A percentile compares a stretch with the other conserved stretches of the same genome.
phyloP scores from a whole-genome alignment of 306 rosid genomes.

The Quillaja saponaria region DNA sequence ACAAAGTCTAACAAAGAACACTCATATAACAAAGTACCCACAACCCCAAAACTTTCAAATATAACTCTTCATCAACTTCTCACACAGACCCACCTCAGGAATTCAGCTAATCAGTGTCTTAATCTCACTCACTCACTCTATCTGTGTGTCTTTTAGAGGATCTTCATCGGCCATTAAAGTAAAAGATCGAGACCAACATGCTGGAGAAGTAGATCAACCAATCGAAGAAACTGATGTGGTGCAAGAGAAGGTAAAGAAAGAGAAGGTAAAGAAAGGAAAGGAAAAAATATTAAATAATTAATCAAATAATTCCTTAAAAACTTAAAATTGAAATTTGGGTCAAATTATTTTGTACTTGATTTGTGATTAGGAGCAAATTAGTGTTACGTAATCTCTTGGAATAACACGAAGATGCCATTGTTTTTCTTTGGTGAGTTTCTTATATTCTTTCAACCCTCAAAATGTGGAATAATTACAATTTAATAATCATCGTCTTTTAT shows the following conservation, averaged over 20 bases:
- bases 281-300: background rate
- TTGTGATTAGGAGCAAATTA: constrained; percentile 18
- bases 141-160: constrained; percentile 33
- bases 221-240: constrained; percentile 69
- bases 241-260: constrained; percentile 64
- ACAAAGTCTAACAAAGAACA: constrained; percentile 37
- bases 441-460: constrained; percentile 26
- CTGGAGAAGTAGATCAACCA: constrained; percentile 87
- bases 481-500: too few relatives aligned
- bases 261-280: constrained; percentile 11
- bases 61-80: constrained; percentile 32
- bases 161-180: constrained; percentile 44
- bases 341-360: background rate
- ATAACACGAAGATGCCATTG: constrained; percentile 27
- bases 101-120: constrained; percentile 34
- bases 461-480: constrained; percentile 31
- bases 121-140: constrained; percentile 14
- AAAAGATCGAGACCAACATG: constrained; percentile 66
- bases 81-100: constrained; percentile 44
- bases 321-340: constrained; percentile 3
- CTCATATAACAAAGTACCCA: constrained; percentile 38
- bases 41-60: constrained; percentile 13
- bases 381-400: constrained; percentile 30
- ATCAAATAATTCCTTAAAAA: background rate
- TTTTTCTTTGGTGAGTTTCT: background rate